Conservation (phyloP, 2,329 filamentous ascomycete species). For the Beauveria asiatica region DNA sequence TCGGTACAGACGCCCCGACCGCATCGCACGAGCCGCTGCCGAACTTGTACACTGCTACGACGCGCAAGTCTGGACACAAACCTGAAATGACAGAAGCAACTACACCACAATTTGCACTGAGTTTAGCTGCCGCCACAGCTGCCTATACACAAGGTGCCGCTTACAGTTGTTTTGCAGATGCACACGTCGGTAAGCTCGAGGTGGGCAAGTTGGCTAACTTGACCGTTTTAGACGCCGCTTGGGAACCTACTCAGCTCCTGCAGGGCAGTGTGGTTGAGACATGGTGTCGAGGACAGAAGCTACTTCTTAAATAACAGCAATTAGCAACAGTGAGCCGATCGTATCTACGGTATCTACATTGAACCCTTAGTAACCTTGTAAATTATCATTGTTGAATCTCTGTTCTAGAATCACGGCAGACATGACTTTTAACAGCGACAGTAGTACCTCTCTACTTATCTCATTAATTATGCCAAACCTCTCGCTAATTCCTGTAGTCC, state of each 20-base stretch:
- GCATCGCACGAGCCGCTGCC: slow-evolving; percentile 40
- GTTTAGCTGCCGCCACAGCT: slow-evolving; percentile 38
- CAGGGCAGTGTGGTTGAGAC: slow-evolving; percentile 40
- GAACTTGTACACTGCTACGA: slow-evolving; percentile 48
- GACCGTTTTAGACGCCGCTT: slow-evolving; percentile 36
- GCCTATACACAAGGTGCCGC: slow-evolving; percentile 44
- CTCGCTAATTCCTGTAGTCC: too few relatives aligned
- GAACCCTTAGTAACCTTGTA: too few relatives aligned
- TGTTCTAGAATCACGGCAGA: too few relatives aligned
- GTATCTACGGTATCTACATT: too few relatives aligned
- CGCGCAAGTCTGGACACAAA: slow-evolving; percentile 39
- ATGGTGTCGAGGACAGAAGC: slow-evolving; percentile 25
- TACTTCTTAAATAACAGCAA: neutral
- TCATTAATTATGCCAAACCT: too few relatives aligned
- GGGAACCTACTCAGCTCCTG: slow-evolving; percentile 37
- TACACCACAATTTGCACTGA: slow-evolving; percentile 43
- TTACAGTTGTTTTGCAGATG: slow-evolving; percentile 43
- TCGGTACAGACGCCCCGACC: slow-evolving; percentile 49
- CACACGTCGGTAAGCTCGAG: slow-evolving; percentile 38
- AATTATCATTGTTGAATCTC: too few relatives aligned
- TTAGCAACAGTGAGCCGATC: too few relatives aligned
- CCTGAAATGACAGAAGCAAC: slow-evolving; percentile 29
- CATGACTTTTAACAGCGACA: too few relatives aligned
- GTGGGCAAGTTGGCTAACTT: slow-evolving; percentile 48
- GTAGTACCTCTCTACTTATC: too few relatives aligned